A percentile compares a stretch with the other conserved stretches of the same genome.
phyloP scores from a whole-genome alignment of 1,284 basidiomycete genomes.

The Ceratobasidium papillatum region DNA sequence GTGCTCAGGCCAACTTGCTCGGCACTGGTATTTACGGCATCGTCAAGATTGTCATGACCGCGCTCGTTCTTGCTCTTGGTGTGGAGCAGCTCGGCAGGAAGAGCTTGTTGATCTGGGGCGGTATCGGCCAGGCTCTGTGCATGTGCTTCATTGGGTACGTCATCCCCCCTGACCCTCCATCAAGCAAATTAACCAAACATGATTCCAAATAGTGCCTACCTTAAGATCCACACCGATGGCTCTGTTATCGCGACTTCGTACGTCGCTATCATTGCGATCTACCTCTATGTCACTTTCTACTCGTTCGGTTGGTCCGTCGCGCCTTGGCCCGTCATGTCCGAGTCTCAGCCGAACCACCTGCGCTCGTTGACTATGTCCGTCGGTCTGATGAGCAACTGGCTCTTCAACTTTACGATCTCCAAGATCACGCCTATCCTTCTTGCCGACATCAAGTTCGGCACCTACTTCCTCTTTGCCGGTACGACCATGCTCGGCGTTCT shows the following conservation, averaged over 20 bases:
- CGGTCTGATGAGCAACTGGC: conserved; percentile 46
- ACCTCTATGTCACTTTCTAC: conserved; percentile 45
- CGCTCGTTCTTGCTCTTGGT: conserved; percentile 44
- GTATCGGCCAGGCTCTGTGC: conserved; percentile 44
- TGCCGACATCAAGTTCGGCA: conserved; percentile 48
- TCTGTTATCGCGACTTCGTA: conserved; percentile 40
- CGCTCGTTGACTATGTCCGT: conserved; percentile 49
- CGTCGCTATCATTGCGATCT: conserved; percentile 45
- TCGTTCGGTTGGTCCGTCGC: conserved; percentile 45
- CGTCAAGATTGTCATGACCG: conserved; percentile 46
- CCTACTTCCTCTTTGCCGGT: conserved; percentile 49
- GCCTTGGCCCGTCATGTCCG: conserved; percentile 47
- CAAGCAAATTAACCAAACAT: not conserved
- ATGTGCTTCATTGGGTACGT: conserved; percentile 36
- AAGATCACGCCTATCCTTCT: conserved; percentile 49
- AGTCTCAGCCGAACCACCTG: conserved; percentile 51
- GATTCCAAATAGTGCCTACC: conserved; percentile 40
- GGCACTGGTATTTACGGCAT: conserved; percentile 46
- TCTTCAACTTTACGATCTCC: conserved; percentile 50
- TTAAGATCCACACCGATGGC: conserved; percentile 41
- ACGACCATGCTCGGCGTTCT: conserved; percentile 47
- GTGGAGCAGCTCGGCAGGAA: conserved; percentile 46
- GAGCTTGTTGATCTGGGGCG: conserved; percentile 44
- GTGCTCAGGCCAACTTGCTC: conserved; percentile 45
- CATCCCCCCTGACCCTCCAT: not conserved